Conservation (phyloP, 257 asterid genomes). For the Capsicum baccatum region DNA sequence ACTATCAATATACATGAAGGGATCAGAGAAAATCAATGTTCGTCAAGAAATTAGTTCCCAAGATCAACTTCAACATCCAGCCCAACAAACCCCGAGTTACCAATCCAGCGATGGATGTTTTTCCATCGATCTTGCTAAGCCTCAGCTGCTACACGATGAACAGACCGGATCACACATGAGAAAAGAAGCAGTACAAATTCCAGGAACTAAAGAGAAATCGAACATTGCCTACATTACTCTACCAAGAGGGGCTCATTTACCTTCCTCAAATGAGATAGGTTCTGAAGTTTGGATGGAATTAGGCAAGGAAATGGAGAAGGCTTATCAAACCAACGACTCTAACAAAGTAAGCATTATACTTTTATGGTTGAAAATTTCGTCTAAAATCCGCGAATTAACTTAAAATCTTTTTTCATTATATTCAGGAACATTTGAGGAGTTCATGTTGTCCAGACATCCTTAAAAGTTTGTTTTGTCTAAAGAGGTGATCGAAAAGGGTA, state of each 20-base stretch:
- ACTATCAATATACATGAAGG: constrained; percentile 40
- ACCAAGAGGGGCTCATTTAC: not conserved
- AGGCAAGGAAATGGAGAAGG: constrained; percentile 33
- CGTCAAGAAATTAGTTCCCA: constrained; percentile 26
- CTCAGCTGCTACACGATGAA: constrained; percentile 35
- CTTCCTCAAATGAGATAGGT: constrained; percentile 36
- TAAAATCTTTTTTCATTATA: not conserved
- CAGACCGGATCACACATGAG: not conserved
- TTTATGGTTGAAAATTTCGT: not conserved
- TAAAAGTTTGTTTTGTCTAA: not conserved
- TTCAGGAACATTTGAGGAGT: constrained; percentile 17
- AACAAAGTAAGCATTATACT: constrained; percentile 35
- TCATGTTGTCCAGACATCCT: constrained; percentile 26
- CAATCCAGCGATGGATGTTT: constrained; percentile 63
- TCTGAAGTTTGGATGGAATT: constrained; percentile 49
- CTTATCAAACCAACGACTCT: constrained; percentile 23
- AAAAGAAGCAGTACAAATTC: constrained; percentile 19
- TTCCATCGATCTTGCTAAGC: constrained; percentile 57
- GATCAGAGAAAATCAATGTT: not conserved
- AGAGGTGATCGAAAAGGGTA: not conserved
- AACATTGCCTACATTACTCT: constrained; percentile 15
- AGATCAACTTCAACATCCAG: constrained; percentile 26
- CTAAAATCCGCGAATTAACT: not conserved
- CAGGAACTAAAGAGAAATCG: constrained; percentile 23
- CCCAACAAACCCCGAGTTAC: constrained; percentile 43